These are phyloP conservation scores for Metschnikowia cubensis DNA, from an alignment of 805 yeast species.

Conservation along the genomic window DNA sequence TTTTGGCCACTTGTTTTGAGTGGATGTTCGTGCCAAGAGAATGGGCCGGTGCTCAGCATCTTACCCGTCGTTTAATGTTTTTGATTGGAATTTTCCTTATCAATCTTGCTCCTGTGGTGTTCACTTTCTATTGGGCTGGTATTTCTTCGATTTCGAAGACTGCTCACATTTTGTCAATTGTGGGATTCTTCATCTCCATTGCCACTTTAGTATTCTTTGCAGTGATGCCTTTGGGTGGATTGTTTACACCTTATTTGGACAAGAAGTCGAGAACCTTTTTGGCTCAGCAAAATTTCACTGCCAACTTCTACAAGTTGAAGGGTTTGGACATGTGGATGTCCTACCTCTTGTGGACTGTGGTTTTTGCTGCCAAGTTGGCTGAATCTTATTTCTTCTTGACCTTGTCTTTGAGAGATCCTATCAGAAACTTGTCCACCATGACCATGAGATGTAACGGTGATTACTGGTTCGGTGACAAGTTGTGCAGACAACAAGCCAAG, in stretches of 20 bases:
- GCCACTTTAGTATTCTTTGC: conserved; percentile 83
- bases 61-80: conserved; percentile 81
- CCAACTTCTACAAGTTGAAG: conserved; percentile 71
- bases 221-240: conserved; percentile 93
- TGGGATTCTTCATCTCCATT: conserved; percentile 84
- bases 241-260: conserved; percentile 89
- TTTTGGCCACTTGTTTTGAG: conserved; percentile 84
- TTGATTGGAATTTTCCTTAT: conserved; percentile 58
- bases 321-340: conserved; percentile 98
- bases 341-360: conserved; percentile 82
- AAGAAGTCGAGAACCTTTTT: conserved; percentile 82
- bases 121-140: conserved; percentile 79
- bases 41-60: conserved; percentile 99
- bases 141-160: conserved; percentile 60
- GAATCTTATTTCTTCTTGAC: conserved; percentile 81
- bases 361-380: conserved; percentile 80
- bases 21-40: conserved; percentile 96
- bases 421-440: conserved; percentile 80
- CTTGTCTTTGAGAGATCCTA: conserved; percentile 80
- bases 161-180: conserved; percentile 76
- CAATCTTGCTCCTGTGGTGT: conserved; percentile 83
- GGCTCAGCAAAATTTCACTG: conserved; percentile 94
- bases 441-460: conserved; percentile 96
- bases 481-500: conserved; percentile 84
- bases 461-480: conserved; percentile 69